phyloP scores from a whole-genome alignment of 2,329 filamentous ascomycete genomes.

The Periconia macrospinosa region DNA sequence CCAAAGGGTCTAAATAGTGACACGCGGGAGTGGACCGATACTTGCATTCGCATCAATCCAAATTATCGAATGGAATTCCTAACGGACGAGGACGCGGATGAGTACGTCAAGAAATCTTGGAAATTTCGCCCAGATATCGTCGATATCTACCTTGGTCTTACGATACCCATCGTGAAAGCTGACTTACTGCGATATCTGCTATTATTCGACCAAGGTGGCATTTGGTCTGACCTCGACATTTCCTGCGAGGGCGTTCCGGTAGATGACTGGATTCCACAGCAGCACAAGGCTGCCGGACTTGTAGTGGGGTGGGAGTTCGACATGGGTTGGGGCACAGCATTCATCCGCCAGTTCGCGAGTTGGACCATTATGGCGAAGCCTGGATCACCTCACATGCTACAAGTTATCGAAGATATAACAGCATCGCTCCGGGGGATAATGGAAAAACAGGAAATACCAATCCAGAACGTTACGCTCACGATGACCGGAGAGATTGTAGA shows the following conservation, averaged over 20 bases:
- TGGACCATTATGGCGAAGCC: constrained; percentile 37
- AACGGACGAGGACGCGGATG: constrained; percentile 34
- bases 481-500: constrained; percentile 34
- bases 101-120: constrained; percentile 39
- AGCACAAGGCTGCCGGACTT: constrained; percentile 33
- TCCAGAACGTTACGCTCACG: constrained; percentile 17
- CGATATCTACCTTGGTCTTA: constrained; percentile 36
- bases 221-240: constrained; percentile 48
- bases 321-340: constrained; percentile 18
- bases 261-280: constrained; percentile 40
- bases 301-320: constrained; percentile 48
- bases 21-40: constrained; percentile 33
- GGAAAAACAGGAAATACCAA: constrained; percentile 10
- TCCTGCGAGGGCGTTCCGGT: constrained; percentile 38
- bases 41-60: constrained; percentile 33
- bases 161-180: constrained; percentile 44
- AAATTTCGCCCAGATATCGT: constrained; percentile 43
- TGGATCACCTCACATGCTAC: constrained; percentile 22
- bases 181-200: constrained; percentile 49
- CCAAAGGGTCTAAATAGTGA: constrained; percentile 38
- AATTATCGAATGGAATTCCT: constrained; percentile 31
- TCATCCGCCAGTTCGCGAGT: constrained; percentile 28
- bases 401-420: constrained; percentile 33
- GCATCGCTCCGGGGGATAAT: constrained; percentile 14
- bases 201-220: constrained; percentile 44